phyloP scores from a whole-genome alignment of 2,329 filamentous ascomycete species.

The Mariannaea elegans region DNA sequence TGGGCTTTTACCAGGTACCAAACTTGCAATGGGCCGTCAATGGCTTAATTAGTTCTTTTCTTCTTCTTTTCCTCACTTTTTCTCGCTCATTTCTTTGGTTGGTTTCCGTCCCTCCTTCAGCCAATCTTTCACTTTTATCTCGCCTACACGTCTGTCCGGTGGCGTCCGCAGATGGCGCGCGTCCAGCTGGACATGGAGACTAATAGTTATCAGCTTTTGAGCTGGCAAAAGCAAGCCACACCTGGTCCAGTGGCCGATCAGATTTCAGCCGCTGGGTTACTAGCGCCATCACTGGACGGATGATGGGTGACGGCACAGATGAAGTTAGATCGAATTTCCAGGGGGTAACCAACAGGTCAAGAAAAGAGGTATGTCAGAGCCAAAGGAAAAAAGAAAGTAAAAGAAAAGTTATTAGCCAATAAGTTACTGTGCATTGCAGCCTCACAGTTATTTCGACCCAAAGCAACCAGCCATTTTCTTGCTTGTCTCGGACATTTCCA shows the following conservation, averaged over 20 bases:
- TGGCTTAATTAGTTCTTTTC: no score
- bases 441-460: no score
- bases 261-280: conserved; percentile 21
- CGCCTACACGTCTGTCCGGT: conserved; percentile 5
- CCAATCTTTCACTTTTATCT: background rate
- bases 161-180: conserved; percentile 19
- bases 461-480: no score
- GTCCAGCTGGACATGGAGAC: conserved; percentile 13
- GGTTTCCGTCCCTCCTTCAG: conserved; percentile 3
- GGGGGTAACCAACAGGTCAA: background rate
- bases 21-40: background rate
- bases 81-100: background rate
- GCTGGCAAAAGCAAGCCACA: background rate
- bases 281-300: conserved; percentile 11
- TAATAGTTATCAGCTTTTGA: background rate
- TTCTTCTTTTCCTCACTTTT: no score
- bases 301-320: conserved; percentile 23
- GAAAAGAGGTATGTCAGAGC: background rate
- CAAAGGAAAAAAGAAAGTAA: conserved; percentile 8
- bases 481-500: conserved; percentile 31
- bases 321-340: background rate
- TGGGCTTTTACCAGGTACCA: no score
- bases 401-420: background rate
- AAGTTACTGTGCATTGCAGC: conserved; percentile 4
- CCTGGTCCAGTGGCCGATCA: conserved; percentile 15